Evolutionary conservation across 129 eudicot species (phyloP).

Genomic region (Saposhnikovia divaricata): DNA sequence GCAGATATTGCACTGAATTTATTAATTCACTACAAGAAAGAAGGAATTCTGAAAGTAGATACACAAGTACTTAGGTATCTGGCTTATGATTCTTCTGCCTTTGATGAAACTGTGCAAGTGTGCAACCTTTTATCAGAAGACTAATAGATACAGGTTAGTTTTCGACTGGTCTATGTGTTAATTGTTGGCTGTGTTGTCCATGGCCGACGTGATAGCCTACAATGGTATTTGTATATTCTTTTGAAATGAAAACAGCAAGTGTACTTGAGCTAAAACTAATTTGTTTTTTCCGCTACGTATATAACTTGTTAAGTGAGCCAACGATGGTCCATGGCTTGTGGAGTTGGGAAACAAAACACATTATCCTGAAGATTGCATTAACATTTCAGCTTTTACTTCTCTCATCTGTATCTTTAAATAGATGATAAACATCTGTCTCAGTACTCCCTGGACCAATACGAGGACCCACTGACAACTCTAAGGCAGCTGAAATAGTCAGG

Average conservation of each 20-base stretch:
- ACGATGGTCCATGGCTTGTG: neutral
- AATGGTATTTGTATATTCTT: too few species aligned
- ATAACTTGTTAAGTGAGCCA: neutral
- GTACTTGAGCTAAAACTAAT: neutral
- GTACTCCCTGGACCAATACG: neutral
- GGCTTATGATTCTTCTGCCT: constrained; percentile 22
- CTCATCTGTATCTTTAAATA: neutral
- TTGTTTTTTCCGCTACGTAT: too few species aligned
- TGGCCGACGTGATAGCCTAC: neutral
- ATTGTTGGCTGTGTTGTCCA: neutral
- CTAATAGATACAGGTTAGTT: constrained; percentile 9
- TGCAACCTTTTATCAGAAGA: constrained; percentile 3
- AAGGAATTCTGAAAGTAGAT: neutral
- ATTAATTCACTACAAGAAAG: neutral
- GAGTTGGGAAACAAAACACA: neutral
- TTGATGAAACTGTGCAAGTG: neutral
- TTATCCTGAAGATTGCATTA: neutral
- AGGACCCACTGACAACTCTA: neutral
- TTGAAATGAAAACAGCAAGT: neutral
- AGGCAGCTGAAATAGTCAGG: neutral
- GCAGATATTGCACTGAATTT: constrained; percentile 22
- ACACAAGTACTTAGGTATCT: constrained; percentile 7
- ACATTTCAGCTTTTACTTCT: too few species aligned
- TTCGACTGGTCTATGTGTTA: neutral
- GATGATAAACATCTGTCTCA: neutral